Conservation (phyloP, 2,329 filamentous ascomycete species). For the Pseudocercospora vitis region DNA sequence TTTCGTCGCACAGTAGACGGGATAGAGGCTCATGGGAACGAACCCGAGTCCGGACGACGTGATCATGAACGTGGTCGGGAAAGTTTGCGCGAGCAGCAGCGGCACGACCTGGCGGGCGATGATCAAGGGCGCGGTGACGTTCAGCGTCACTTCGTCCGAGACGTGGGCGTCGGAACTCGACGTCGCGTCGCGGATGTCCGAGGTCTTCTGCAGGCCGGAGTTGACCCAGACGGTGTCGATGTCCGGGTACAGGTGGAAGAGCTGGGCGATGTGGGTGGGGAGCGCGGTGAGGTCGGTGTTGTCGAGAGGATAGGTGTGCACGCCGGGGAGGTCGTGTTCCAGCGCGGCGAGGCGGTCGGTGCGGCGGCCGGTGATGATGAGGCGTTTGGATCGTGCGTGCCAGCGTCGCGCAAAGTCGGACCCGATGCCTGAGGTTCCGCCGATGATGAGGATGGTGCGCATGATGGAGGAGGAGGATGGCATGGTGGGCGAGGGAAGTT, state of each 20-base stretch:
- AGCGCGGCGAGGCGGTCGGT: constrained; percentile 53
- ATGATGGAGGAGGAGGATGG: constrained; percentile 13
- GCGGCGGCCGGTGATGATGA: constrained; percentile 52
- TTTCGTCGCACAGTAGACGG: constrained; percentile 27
- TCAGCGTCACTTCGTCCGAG: constrained; percentile 17
- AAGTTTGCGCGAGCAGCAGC: constrained; percentile 11
- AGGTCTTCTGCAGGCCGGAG: constrained; percentile 10
- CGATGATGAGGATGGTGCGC: constrained; percentile 47
- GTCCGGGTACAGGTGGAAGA: constrained; percentile 16
- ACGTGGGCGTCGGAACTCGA: constrained; percentile 9
- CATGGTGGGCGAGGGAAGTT: constrained; percentile 7
- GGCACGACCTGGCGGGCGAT: constrained; percentile 24
- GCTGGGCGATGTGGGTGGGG: constrained; percentile 12
- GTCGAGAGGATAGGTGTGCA: constrained; percentile 18
- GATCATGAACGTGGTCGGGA: constrained; percentile 20
- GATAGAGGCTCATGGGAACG: constrained; percentile 19
- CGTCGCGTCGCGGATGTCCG: constrained; percentile 6
- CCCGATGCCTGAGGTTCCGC: constrained; percentile 53
- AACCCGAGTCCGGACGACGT: constrained; percentile 24
- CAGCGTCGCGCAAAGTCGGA: constrained; percentile 49
- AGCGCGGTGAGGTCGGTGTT: constrained; percentile 12
- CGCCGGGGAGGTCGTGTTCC: constrained; percentile 7
- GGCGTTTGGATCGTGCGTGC: constrained; percentile 46
- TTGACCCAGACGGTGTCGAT: constrained; percentile 25
- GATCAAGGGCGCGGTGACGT: constrained; percentile 23